Evolutionary conservation across 1,284 basidiomycete species (phyloP).

Genomic region (Ceratobasidium papillatum): DNA sequence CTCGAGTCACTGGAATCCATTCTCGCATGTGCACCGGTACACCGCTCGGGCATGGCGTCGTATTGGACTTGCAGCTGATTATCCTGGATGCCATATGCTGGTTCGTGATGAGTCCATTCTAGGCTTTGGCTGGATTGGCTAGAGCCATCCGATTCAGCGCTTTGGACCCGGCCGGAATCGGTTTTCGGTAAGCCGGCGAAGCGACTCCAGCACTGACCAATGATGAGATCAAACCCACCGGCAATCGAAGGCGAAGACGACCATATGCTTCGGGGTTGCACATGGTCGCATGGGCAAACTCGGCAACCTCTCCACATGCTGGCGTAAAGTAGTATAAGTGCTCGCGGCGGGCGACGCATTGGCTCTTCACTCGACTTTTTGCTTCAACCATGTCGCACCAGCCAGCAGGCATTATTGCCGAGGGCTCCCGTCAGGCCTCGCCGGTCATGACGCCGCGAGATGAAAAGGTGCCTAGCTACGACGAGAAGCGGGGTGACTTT

Average conservation of each 20-base stretch:
- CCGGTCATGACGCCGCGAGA: background rate
- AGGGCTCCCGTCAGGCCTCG: constrained; percentile 21
- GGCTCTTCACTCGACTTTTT: background rate
- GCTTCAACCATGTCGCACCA: constrained; percentile 21
- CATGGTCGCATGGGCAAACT: constrained; percentile 15
- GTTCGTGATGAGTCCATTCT: background rate
- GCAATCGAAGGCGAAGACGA: constrained; percentile 11
- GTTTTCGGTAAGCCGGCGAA: background rate
- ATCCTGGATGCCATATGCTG: background rate
- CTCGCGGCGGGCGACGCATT: background rate
- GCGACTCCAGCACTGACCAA: background rate
- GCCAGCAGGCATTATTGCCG: constrained; percentile 17
- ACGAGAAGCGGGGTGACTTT: constrained; percentile 9
- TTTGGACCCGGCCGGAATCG: background rate
- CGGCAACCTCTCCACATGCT: constrained; percentile 22
- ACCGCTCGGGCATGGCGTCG: background rate
- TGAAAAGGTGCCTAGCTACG: constrained; percentile 30
- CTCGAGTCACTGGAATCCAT: background rate
- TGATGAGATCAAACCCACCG: constrained; percentile 28
- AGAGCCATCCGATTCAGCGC: background rate
- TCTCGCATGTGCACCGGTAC: constrained; percentile 1
- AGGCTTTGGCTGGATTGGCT: too few species aligned
- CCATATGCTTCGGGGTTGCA: constrained; percentile 29
- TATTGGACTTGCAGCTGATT: background rate
- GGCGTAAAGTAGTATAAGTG: constrained; percentile 16